A percentile compares a stretch with the other conserved stretches of the same genome.
These are phyloP conservation scores for Arthrobotrys sinensis DNA, from an alignment of 2,329 filamentous ascomycete species.

Conservation along the genomic window DNA sequence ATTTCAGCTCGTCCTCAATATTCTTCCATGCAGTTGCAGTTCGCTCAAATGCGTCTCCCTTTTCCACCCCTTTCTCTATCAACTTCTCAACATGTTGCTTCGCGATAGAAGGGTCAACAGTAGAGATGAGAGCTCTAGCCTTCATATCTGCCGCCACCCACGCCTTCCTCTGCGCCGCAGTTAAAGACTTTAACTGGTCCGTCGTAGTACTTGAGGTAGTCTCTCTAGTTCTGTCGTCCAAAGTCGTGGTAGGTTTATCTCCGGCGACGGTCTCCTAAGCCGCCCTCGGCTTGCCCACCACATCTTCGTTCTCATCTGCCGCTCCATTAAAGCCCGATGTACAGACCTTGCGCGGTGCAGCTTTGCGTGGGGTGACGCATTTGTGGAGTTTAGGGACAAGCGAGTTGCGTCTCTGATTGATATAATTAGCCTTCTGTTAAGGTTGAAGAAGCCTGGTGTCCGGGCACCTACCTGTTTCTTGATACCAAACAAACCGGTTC, in stretches of 20 bases:
- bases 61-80: neutral
- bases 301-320: neutral
- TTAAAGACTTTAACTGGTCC: neutral
- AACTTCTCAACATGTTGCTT: conserved; percentile 22
- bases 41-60: neutral
- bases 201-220: too few species aligned
- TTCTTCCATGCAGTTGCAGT: neutral
- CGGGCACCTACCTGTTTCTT: conserved; percentile 28
- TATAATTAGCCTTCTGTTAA: neutral
- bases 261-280: conserved; percentile 7
- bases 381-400: conserved; percentile 50
- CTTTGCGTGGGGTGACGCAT: conserved; percentile 31
- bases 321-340: conserved; percentile 18
- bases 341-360: neutral
- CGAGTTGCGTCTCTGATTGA: conserved; percentile 36
- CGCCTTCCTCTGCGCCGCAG: neutral
- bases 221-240: neutral
- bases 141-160: neutral
- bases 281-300: conserved; percentile 11
- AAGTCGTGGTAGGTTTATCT: neutral
- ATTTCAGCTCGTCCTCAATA: neutral
- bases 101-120: neutral
- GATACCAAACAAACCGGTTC: conserved; percentile 11
- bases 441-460: neutral
- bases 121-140: neutral